phyloP scores from a whole-genome alignment of 352 stramenopile species.

The Porosira glacialis region DNA sequence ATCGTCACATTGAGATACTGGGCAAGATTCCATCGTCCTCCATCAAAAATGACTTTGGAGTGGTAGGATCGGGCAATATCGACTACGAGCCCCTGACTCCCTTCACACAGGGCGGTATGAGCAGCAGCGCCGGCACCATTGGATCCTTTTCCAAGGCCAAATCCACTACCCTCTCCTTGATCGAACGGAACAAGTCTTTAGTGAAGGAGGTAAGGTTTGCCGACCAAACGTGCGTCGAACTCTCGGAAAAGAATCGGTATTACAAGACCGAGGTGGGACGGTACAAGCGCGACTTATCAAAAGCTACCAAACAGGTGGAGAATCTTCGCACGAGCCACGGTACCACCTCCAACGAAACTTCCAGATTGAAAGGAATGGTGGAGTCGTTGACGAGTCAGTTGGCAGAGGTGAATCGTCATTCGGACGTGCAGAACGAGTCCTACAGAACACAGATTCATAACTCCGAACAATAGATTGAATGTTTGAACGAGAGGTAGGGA shows the following conservation, averaged over 20 bases:
- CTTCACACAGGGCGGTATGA: neutral
- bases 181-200: constrained; percentile 72
- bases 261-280: constrained; percentile 34
- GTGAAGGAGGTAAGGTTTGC: constrained; percentile 80
- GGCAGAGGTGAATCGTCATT: constrained; percentile 28
- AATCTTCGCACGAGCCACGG: constrained; percentile 30
- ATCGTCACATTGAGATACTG: constrained; percentile 6
- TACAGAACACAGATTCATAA: constrained; percentile 27
- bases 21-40: neutral
- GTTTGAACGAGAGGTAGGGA: constrained; percentile 26
- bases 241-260: constrained; percentile 57
- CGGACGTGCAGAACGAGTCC: constrained; percentile 27
- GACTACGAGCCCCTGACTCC: neutral
- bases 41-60: neutral
- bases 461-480: constrained; percentile 26
- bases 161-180: constrained; percentile 36
- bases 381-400: constrained; percentile 25
- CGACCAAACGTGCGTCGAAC: constrained; percentile 79
- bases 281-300: constrained; percentile 16
- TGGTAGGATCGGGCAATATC: neutral
- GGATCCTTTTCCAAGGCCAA: neutral
- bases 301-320: constrained; percentile 40
- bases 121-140: neutral
- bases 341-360: constrained; percentile 35
- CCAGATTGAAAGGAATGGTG: constrained; percentile 36